A percentile compares a stretch with the other conserved stretches of the same genome.
Evolutionary conservation across 345 rosid species (phyloP).

Genomic region (Acer yangbiense): DNA sequence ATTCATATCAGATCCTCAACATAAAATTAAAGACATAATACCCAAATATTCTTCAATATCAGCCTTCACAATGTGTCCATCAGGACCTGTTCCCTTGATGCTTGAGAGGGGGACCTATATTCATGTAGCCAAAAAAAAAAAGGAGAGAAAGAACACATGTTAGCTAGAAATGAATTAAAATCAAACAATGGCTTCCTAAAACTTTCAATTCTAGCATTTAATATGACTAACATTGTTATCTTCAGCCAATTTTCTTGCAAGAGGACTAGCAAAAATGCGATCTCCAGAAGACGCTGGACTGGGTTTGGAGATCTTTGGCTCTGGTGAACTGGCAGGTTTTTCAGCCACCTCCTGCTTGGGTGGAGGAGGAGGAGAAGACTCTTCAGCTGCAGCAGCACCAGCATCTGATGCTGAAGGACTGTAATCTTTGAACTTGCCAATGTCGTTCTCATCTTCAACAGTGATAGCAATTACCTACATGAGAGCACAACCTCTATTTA

Average conservation of each 20-base stretch:
- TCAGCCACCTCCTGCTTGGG: constrained; percentile 61
- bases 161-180: constrained; percentile 3
- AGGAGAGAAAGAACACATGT: constrained; percentile 7
- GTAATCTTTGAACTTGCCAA: constrained; percentile 85
- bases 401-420: constrained; percentile 58
- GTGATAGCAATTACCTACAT: constrained; percentile 79
- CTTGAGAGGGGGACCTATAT: constrained; percentile 75
- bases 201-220: neutral
- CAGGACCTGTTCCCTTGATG: constrained; percentile 93
- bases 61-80: constrained; percentile 84
- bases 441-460: constrained; percentile 88
- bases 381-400: constrained; percentile 48
- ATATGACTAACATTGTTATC: constrained; percentile 62
- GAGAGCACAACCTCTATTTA: constrained; percentile 9
- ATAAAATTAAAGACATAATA: constrained; percentile 28
- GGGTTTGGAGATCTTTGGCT: constrained; percentile 58
- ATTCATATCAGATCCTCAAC: constrained; percentile 5
- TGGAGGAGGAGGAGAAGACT: constrained; percentile 54
- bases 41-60: constrained; percentile 94
- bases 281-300: constrained; percentile 52
- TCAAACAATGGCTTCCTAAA: neutral
- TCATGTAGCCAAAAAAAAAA: constrained; percentile 1
- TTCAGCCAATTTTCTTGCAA: constrained; percentile 90
- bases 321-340: constrained; percentile 59
- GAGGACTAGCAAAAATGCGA: constrained; percentile 88